Evolutionary conservation across 2,329 filamentous ascomycete genomes (phyloP).

Genomic region (Sporothrix euskadiensis): DNA sequence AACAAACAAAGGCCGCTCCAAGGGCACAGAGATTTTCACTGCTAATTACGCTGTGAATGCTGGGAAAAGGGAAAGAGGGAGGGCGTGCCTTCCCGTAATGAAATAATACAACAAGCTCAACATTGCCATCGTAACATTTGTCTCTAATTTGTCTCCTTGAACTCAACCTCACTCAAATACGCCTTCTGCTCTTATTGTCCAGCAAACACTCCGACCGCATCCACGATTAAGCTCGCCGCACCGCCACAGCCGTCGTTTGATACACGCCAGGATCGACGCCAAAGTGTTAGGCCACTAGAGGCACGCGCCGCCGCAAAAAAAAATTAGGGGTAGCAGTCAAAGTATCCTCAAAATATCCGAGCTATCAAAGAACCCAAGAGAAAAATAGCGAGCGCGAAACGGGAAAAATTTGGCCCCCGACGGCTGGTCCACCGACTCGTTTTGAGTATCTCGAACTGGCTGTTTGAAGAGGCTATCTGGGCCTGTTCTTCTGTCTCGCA

Average conservation of each 20-base stretch:
- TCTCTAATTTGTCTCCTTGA: neutral
- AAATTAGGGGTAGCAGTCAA: neutral
- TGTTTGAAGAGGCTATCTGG: conserved; percentile 4
- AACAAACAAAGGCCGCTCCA: conserved; percentile 17
- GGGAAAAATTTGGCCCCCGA: neutral
- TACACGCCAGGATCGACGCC: conserved; percentile 27
- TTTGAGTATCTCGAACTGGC: neutral
- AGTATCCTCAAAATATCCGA: neutral
- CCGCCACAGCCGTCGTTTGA: conserved; percentile 20
- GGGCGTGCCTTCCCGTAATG: neutral
- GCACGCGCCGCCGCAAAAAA: conserved; percentile 17
- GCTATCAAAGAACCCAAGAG: conserved; percentile 17
- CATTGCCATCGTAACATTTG: neutral
- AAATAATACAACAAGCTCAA: neutral
- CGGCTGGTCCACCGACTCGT: neutral
- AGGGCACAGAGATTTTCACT: conserved; percentile 3
- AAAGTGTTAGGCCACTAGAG: conserved; percentile 18
- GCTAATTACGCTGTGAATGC: neutral
- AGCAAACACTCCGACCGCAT: neutral
- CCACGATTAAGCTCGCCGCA: conserved; percentile 5
- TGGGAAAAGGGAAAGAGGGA: neutral
- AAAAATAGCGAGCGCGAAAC: neutral
- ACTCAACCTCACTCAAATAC: neutral
- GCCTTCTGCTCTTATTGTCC: neutral
- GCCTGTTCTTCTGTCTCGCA: neutral